Evolutionary conservation across 805 yeast genomes (phyloP), one percentile per base, ranked within the genome.

Genomic region (Cyberlindnera mycetangii): DNA sequence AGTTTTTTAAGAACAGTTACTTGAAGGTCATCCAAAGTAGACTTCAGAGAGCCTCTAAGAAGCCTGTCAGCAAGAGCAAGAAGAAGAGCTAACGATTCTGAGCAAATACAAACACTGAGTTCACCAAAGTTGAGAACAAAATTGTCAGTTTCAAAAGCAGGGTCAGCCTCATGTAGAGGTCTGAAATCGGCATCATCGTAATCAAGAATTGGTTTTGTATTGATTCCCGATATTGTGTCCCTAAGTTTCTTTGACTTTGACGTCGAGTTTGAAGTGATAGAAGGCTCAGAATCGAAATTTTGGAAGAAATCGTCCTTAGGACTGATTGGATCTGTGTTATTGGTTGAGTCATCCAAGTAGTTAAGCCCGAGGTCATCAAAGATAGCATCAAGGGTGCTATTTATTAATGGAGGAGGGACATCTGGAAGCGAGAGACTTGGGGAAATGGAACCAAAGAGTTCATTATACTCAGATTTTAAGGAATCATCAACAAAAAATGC

Each of bases 341-440:
- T 35, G 9, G 8, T 20, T 8, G 24, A 2, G 4, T 39, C 46
- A 2, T 39, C 49, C 5, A 22, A 37, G 4, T 44, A 52, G 8
- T 44, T 28, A 14, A 37, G 18, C 4, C 57, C 55, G 10, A 58
- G 12, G 33, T 53, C 57, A 2, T 50, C 55, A 32, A 52, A 42
- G 6, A 60, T 42, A 8, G 30, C 46, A 51, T 74, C 79, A 12
- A 73, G 60, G 1, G 82, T 73, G 12, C 71, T 75, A 12, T 67
- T 59, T 8, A 72, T 74, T 10, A 85, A 48, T 0, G 95, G 95
- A 1, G 73, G 64, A 1, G 85, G 75, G 2, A 80, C 76, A 44
- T 74, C 71, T 0, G 95, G 90, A 3, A 85, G 56, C 1, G 89
- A 70, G 4, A 83, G 65, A 0, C 88, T 76, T 0, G 89, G 81